Evolutionary conservation across 2,329 filamentous ascomycete genomes (phyloP), one percentile per base, ranked within the genome.

Genomic region (Penicillium occitanis): DNA sequence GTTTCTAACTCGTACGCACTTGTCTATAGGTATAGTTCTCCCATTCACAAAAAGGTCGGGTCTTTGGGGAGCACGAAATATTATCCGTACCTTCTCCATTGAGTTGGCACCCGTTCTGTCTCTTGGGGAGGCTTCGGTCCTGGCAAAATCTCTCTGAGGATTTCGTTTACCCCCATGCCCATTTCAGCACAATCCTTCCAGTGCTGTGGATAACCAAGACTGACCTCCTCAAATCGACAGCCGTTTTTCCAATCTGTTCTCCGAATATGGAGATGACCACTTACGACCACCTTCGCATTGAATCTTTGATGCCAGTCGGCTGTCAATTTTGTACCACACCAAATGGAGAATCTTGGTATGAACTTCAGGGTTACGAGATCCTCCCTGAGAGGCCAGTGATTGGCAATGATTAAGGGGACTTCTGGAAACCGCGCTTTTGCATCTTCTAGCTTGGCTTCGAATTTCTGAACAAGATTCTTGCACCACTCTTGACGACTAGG

Each of bases 171-270:
- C 6, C 50, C 60, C 28, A 66, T n/a, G 22, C 61, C 53, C 61
- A 59, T 53, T 33, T 66, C 60, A n/a, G 53, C 44, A 44, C 65
- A 66, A 11, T 63, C 42, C 53, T 66, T 66, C 65, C 65, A 66
- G 44, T 66, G 65, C 22, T 55, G 51, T 42, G 65, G 65, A 55
- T 66, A 66, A 30, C 65, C 65, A 37, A 66, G 61, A 44, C 65
- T 66, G 37, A 66, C 65, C 14, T 66, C 65, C 35, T 66, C 65
- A 51, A 66, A 66, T 22, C 65, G 65, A 53, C 65, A 66, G 19
- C 60, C 60, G 22, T 60, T 14, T 30, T 46, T 66, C 65, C 65
- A 66, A 63, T 66, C 65, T 4, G 65, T 66, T 37, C 65, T 48
- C 19, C 65, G 60, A 22, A 66, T 66, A 53, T 66, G 65, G 3